phyloP scores from a whole-genome alignment of 345 rosid genomes.

The Reutealis trisperma region DNA sequence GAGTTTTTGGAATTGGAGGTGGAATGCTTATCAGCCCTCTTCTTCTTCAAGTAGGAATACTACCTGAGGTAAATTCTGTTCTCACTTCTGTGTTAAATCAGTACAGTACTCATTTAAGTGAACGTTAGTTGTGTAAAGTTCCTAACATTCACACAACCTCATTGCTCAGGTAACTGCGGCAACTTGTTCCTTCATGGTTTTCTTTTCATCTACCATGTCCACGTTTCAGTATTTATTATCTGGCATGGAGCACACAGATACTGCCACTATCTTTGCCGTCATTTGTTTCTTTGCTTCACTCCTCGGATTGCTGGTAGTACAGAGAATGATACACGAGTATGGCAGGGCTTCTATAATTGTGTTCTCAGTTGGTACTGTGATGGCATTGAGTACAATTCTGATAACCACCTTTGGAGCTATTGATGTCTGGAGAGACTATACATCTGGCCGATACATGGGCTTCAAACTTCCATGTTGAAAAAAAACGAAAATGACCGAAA shows the following conservation, averaged over 20 bases:
- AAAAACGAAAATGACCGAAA: background rate
- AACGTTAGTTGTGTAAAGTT: too few species aligned
- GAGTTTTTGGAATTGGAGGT: conserved; percentile 91
- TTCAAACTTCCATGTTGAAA: conserved; percentile 64
- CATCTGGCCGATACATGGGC: conserved; percentile 67
- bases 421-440: conserved; percentile 61
- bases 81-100: too few species aligned
- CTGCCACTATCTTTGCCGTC: conserved; percentile 51
- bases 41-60: conserved; percentile 75
- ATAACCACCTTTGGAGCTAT: conserved; percentile 74
- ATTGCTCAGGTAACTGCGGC: conserved; percentile 71
- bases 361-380: conserved; percentile 72
- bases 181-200: conserved; percentile 69
- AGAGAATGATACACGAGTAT: conserved; percentile 48
- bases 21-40: conserved; percentile 92
- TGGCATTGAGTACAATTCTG: conserved; percentile 75
- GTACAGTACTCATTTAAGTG: too few species aligned
- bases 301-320: conserved; percentile 66
- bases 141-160: background rate
- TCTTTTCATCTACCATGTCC: conserved; percentile 74
- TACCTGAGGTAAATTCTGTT: conserved; percentile 58
- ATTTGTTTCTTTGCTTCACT: conserved; percentile 70
- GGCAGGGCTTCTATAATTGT: conserved; percentile 88
- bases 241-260: conserved; percentile 62
- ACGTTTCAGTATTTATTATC: conserved; percentile 62